Conservation (phyloP, 2,329 filamentous ascomycete genomes). For the Penicillium brasilianum region DNA sequence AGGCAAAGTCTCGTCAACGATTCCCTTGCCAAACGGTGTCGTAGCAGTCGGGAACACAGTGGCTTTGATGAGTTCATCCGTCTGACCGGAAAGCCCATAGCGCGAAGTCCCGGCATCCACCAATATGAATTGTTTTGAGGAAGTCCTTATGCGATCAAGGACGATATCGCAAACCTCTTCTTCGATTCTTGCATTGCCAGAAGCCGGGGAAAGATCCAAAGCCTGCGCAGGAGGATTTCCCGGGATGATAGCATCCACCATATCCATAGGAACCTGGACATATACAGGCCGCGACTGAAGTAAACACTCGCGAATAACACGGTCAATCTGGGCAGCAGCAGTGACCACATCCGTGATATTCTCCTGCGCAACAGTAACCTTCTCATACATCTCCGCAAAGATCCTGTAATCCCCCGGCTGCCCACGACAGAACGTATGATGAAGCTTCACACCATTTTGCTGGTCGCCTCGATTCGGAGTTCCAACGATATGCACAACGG, state of each 20-base stretch:
- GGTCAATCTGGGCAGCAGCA: slow-evolving; percentile 58
- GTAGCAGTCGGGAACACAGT: slow-evolving; percentile 55
- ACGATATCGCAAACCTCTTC: slow-evolving; percentile 37
- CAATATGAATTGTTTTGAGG: slow-evolving; percentile 56
- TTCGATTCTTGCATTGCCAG: slow-evolving; percentile 9
- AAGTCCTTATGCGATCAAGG: slow-evolving; percentile 47
- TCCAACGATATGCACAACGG: slow-evolving; percentile 67
- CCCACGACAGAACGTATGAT: slow-evolving; percentile 64
- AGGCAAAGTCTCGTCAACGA: slow-evolving; percentile 53
- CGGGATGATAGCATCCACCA: slow-evolving; percentile 46
- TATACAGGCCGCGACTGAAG: slow-evolving; percentile 60
- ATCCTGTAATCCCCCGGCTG: slow-evolving; percentile 60
- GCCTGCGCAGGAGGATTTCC: slow-evolving; percentile 12
- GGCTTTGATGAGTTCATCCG: slow-evolving; percentile 30
- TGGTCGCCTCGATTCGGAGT: slow-evolving; percentile 54
- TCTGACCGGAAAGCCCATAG: slow-evolving; percentile 36
- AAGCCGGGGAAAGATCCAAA: slow-evolving; percentile 1
- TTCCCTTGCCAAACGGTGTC: slow-evolving; percentile 55
- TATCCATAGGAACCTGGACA: slow-evolving; percentile 60
- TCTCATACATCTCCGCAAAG: slow-evolving; percentile 56
- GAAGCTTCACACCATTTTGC: slow-evolving; percentile 53
- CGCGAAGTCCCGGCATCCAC: slow-evolving; percentile 56
- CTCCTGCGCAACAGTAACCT: slow-evolving; percentile 56
- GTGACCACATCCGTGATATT: slow-evolving; percentile 52
- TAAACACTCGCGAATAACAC: slow-evolving; percentile 57